A percentile compares a stretch with the other conserved stretches of the same genome.
phyloP scores from a whole-genome alignment of 305 asterid genomes.

The Rubia tinctorum region DNA sequence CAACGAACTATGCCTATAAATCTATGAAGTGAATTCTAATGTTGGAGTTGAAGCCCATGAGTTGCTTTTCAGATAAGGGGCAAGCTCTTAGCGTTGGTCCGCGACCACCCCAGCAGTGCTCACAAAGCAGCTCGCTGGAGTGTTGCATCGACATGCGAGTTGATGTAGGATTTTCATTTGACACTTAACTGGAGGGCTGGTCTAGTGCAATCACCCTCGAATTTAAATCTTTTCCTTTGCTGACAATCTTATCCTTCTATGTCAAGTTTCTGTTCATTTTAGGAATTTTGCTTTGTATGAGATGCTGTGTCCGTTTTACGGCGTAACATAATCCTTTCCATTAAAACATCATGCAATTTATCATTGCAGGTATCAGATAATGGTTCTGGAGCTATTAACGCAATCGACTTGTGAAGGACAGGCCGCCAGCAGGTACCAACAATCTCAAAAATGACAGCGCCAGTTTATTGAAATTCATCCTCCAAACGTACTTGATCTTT shows the following conservation, averaged over 20 bases:
- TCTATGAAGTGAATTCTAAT: not conserved
- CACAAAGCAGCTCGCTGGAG: no score
- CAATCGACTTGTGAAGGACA: constrained; percentile 54
- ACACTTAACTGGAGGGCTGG: not conserved
- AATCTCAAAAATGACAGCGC: constrained; percentile 39
- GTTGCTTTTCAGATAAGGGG: not conserved
- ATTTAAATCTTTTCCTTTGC: not conserved
- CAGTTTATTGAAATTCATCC: constrained; percentile 75
- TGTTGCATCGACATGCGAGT: not conserved
- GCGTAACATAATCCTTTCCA: constrained; percentile 4
- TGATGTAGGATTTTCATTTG: not conserved
- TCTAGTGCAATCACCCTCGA: not conserved
- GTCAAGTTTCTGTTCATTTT: not conserved
- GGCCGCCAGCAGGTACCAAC: constrained; percentile 41
- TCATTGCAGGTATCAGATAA: constrained; percentile 72
- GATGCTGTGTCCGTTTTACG: not conserved
- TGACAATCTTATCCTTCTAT: not conserved
- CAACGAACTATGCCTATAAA: not conserved
- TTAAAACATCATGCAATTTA: constrained; percentile 20
- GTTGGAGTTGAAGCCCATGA: not conserved
- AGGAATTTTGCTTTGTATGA: constrained; percentile 1
- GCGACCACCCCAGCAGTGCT: no score
- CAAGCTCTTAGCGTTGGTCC: no score
- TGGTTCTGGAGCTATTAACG: constrained; percentile 75
- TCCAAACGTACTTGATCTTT: constrained; percentile 82